Base-by-base conservation (phyloP, 2,329 filamentous ascomycete species). In the Epichloe hybrida region DNA sequence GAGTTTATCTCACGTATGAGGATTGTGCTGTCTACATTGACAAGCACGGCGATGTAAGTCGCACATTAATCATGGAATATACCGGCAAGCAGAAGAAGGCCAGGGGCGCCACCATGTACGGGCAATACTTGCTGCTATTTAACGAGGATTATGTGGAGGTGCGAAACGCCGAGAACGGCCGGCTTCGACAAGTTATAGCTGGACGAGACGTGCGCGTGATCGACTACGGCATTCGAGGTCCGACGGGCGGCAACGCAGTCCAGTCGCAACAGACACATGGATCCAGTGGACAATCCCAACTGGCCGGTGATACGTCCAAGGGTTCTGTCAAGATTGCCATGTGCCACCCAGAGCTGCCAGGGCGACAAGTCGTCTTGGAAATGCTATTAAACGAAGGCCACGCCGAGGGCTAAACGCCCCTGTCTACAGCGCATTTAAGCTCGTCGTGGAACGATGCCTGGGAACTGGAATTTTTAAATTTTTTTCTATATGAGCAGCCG, bases 11-110 rank as follows among this genome's bases (percentile, higher is more conserved):
- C 46, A 88, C 86, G 38, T 98, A 97, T 66, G 87, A 94, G 67
- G 89, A 96, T 66, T 97, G 91, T 59, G 93, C 90, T 17, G 90
- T 98, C 8, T 98, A 97, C 62, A 86, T 97, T 63, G 94, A 98
- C 72, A 96, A 97, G 69, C 89, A 97, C 66, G 93, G 93, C 57
- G 93, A 98, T 54, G 88, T 98, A 31, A 91, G 83, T 39, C 85
- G 94, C 44, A 88, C 85, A 31, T 88, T 97, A 52, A 90, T 97
- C 61, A 95, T 98, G 89, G 89, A 97, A 64, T 98, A 97, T 66
- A 93, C 95, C n/a, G 93, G 93, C 57, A 91, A 85, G 61, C 77
- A 80, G 63, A 80, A 80, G 67, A 80, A 79, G 66, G 93, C 93
- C 1, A 83, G 55, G 55, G 81, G 82, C 12, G 90, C 90, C 2